Base-by-base conservation (phyloP, 257 asterid species). In the Plectranthus barbatus region DNA sequence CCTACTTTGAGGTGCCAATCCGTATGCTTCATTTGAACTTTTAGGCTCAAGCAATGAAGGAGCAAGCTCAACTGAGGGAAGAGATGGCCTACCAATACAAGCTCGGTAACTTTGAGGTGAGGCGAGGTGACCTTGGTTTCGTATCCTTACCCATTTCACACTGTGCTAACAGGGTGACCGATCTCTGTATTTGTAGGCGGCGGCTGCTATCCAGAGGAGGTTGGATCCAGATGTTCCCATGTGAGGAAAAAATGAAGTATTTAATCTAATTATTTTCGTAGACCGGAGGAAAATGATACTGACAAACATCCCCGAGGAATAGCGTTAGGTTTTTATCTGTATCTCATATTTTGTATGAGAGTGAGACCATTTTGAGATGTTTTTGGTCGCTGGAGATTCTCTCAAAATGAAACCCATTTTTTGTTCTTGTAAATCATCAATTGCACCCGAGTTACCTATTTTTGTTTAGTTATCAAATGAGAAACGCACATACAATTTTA, bases 41-140 rank as follows among this genome's bases (percentile, higher is more conserved):
- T 7, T 66, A 91, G 98, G 99, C 96, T 31, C 96, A 92, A 82
- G 97, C 99, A 67, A 92, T 92, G 99, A 92, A 92, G 79, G 97
- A 92, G 72, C 99, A 89, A 76, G 91, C 99, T 76, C 99, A 64
- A 56, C 87, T 92, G 53, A 80, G 79, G 79, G 97, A 90, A 83
- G 97, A 93, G 84, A 93, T 93, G 99, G 96, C 95, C 26, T 91
- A 84, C 64, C 98, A 86, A 55, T 88, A 84, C 87, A 91, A 91
- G 79, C 84, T 88, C 55, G 97, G 98, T 52, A 91, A 91, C 79
- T 77, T 73, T 62, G 97, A 91, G 96, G 98, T 91, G 68, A 76
- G 69, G 33, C 39, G 12, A 18, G 12, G 14, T 14, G 31, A 60
- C 51, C 6, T 46, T 29, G 21, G 18, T 34, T 14, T 34, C 45